Evolutionary conservation across 2,329 filamentous ascomycete species (phyloP).

Genomic region (Tricladium varicosporioides): DNA sequence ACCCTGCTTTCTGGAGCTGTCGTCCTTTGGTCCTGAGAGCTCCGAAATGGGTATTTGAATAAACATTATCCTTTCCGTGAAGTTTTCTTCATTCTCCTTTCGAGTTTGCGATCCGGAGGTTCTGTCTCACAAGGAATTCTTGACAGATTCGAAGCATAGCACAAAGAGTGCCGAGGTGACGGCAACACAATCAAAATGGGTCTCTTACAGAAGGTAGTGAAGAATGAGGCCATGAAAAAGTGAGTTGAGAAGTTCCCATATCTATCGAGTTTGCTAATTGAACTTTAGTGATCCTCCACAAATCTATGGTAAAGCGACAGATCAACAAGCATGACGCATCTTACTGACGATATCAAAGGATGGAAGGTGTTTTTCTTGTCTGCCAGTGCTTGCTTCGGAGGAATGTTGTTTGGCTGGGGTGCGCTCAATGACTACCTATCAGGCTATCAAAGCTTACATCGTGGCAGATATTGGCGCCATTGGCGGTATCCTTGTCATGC

Average conservation of each 20-base stretch:
- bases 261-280: conserved; percentile 1
- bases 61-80: not conserved
- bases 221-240: conserved; percentile 68
- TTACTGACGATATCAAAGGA: conserved; percentile 44
- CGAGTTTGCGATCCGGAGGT: not conserved
- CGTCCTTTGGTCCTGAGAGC: conserved; percentile 4
- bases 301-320: conserved; percentile 25
- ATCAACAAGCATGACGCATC: not conserved
- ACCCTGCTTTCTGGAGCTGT: not conserved
- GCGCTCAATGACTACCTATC: not conserved
- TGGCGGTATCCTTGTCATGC: conserved; percentile 70
- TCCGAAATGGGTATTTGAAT: not conserved
- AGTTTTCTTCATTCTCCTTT: not conserved
- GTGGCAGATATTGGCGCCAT: conserved; percentile 68
- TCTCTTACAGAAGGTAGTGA: conserved; percentile 31
- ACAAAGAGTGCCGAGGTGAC: not conserved
- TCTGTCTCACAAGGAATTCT: not conserved
- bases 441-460: not conserved
- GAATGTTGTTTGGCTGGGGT: conserved; percentile 58
- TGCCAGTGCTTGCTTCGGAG: conserved; percentile 60
- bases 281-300: conserved; percentile 26
- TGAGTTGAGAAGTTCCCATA: conserved; percentile 7
- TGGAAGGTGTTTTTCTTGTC: conserved; percentile 65
- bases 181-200: conserved; percentile 23
- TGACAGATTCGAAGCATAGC: not conserved